These are phyloP conservation scores for Lentithecium fluviatile DNA, from an alignment of 495 filamentous ascomycete genomes.

Conservation along the genomic window DNA sequence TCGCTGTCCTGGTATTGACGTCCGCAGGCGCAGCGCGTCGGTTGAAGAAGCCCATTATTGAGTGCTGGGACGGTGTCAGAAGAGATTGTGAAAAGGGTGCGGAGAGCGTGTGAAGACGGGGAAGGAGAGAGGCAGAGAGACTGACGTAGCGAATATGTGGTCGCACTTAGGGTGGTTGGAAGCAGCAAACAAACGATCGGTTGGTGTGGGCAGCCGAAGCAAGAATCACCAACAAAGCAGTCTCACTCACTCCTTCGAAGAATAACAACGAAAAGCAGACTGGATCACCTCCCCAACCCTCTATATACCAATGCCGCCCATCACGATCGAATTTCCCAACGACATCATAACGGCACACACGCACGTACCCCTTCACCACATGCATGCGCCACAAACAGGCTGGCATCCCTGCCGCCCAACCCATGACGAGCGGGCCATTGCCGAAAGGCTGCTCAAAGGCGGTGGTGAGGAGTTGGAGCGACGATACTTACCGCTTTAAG, in stretches of 20 bases:
- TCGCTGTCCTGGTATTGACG: slow-evolving; percentile 27
- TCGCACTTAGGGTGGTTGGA: too few relatives aligned
- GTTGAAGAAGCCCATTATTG: slow-evolving; percentile 32
- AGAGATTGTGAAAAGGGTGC: not conserved
- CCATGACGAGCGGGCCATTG: not conserved
- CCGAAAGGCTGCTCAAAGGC: too few relatives aligned
- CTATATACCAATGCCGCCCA: slow-evolving; percentile 2
- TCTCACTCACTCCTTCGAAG: not conserved
- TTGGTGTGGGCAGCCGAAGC: not conserved
- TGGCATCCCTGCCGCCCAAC: not conserved
- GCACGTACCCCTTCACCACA: not conserved
- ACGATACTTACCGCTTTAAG: not conserved
- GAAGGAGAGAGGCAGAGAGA: too few relatives aligned
- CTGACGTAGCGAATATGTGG: too few relatives aligned
- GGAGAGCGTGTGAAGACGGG: not conserved
- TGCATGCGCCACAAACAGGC: not conserved
- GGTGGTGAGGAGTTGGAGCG: not conserved
- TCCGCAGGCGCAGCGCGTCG: slow-evolving; percentile 23
- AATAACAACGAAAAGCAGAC: not conserved
- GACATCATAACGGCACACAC: not conserved
- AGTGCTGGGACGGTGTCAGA: not conserved
- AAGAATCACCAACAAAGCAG: too few relatives aligned
- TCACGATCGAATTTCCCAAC: not conserved
- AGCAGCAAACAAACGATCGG: not conserved
- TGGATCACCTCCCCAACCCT: not conserved